Evolutionary conservation across 2,329 filamentous ascomycete species (phyloP).

Genomic region (Diaporthe ampelina): DNA sequence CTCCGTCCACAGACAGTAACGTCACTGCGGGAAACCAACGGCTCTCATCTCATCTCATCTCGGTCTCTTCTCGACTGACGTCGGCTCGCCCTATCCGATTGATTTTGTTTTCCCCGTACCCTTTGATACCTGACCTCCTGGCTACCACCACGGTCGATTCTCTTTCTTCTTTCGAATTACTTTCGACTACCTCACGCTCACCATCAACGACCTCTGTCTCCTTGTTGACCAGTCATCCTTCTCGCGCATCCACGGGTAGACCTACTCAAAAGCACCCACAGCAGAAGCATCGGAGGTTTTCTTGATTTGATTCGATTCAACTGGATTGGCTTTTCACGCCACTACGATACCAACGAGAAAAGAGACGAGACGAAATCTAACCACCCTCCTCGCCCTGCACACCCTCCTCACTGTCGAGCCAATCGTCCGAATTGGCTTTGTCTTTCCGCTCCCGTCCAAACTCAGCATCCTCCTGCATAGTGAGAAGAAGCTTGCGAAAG

Average conservation of each 20-base stretch:
- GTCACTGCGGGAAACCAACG: constrained; percentile 2
- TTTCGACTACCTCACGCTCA: neutral
- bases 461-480: too few species aligned
- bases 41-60: constrained; percentile 15
- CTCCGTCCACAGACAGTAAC: constrained; percentile 17
- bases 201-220: neutral
- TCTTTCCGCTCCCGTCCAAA: neutral
- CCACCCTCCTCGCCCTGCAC: neutral
- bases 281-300: neutral
- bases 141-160: neutral
- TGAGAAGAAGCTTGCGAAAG: neutral
- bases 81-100: neutral
- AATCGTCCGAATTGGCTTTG: constrained; percentile 2
- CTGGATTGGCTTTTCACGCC: constrained; percentile 13
- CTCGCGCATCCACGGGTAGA: neutral
- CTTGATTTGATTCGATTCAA: neutral
- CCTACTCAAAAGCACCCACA: neutral
- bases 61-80: constrained; percentile 14
- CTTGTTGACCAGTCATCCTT: neutral
- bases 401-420: neutral
- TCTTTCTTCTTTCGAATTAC: neutral
- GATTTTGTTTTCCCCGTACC: neutral
- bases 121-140: neutral
- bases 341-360: constrained; percentile 27
- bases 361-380: constrained; percentile 29